Evolutionary conservation across 1,139 yeast species (phyloP), one percentile per base, ranked within the genome.

Genomic region (Scheffersomyces quercinus): DNA sequence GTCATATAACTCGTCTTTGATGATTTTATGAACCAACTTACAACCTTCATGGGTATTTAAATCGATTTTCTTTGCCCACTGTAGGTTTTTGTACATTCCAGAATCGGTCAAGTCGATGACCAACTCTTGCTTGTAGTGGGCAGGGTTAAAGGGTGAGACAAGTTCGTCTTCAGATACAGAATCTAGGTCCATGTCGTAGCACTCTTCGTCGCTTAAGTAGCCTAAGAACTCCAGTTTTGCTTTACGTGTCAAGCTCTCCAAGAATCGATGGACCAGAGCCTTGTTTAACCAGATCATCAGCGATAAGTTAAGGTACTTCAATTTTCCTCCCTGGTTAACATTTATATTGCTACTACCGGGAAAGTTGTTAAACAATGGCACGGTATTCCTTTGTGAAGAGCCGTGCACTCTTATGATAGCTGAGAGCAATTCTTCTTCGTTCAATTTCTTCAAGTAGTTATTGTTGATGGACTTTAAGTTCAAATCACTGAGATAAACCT

Each of bases 211-310:
- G 7, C 43, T 34, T 24, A 67, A 52, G 16, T 37, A 38, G 5
- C 38, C 37, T 13, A 44, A 11, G 52, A 43, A 10, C 62, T 16
- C 29, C 40, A 52, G 6, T 46, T 40, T 5, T 13, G 39, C 11
- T 34, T 13, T 28, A 10, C 13, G 34, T 14, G 28, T 30, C 12
- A 45, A 24, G 13, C 64, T 54, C 5, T 47, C 38, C 15, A 72
- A 52, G 45, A 75, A 68, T 4, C 53, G 50, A 37, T 70, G 63
- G 13, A 80, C 65, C 37, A 67, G 55, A 12, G 54, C 59, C 45
- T 73, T 74, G 49, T 75, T 75, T 31, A 82, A 57, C 84, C 86
- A 81, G 37, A 79, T 70, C 57, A 81, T 66, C 2, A 79, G 73
- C 2, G 75, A 61, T 40, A 82, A 55, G 36, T 70, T 65, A 24